These are phyloP conservation scores for Chaetoceros tenuissimus DNA, from an alignment of 108 stramenopile species.

Conservation along the genomic window DNA sequence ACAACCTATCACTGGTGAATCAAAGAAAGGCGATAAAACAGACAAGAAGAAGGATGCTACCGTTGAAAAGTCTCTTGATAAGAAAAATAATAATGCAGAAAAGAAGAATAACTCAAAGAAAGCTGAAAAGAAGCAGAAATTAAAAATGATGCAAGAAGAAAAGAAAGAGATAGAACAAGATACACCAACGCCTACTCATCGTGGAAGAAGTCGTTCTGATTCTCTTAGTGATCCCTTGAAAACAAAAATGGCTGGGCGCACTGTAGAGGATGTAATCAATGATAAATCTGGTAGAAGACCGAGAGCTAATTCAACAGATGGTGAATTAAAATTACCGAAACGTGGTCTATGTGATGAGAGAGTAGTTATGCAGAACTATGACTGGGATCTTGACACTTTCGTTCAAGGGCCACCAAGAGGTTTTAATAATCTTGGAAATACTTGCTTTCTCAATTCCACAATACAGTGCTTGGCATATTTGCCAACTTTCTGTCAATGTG, in stretches of 20 bases:
- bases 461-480: slow-evolving; percentile 86
- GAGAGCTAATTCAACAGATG: slow-evolving; percentile 71
- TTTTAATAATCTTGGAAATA: slow-evolving; percentile 90
- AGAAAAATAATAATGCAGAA: no score
- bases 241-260: slow-evolving; percentile 34
- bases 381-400: slow-evolving; percentile 31
- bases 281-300: slow-evolving; percentile 67
- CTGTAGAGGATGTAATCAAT: slow-evolving; percentile 65
- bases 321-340: slow-evolving; percentile 64
- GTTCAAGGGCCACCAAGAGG: slow-evolving; percentile 44
- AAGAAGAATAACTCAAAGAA: no score
- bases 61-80: no score
- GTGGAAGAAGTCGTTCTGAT: neutral
- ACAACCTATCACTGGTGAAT: neutral
- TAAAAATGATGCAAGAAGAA: no score
- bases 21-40: no score
- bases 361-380: slow-evolving; percentile 41
- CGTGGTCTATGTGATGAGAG: slow-evolving; percentile 78
- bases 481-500: slow-evolving; percentile 81
- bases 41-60: no score
- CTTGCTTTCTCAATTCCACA: slow-evolving; percentile 93
- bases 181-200: no score
- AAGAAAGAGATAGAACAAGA: no score
- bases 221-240: slow-evolving; percentile 5
- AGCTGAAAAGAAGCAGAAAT: no score